These are phyloP conservation scores for Sporopachydermia cereana DNA, from an alignment of 1,139 yeast genomes.

Conservation along the genomic window DNA sequence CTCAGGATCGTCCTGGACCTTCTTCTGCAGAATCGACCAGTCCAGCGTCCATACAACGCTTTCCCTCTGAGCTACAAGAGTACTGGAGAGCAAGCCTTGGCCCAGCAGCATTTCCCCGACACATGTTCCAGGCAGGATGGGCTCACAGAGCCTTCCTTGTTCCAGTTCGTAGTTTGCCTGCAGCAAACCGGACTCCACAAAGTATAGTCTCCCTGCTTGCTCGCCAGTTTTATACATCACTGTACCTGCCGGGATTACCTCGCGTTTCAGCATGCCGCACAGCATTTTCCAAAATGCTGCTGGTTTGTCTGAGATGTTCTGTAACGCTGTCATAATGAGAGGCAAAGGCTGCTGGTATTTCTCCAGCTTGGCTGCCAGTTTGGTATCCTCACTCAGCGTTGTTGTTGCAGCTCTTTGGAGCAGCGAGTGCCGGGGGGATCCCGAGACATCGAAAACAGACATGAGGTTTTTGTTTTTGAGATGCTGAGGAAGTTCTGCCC, in stretches of 20 bases:
- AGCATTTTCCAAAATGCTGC: conserved; percentile 56
- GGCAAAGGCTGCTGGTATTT: conserved; percentile 50
- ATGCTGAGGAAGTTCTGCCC: neutral
- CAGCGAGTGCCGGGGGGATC: conserved; percentile 56
- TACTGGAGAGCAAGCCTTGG: conserved; percentile 17
- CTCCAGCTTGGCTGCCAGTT: conserved; percentile 19
- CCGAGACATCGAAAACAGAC: conserved; percentile 18
- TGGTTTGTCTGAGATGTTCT: conserved; percentile 48
- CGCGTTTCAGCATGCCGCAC: conserved; percentile 40
- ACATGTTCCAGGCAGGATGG: conserved; percentile 80
- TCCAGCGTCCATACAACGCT: conserved; percentile 66
- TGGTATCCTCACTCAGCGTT: conserved; percentile 31
- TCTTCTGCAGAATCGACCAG: conserved; percentile 30
- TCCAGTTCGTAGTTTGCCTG: conserved; percentile 45
- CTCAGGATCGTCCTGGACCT: conserved; percentile 26
- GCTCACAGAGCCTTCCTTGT: conserved; percentile 54
- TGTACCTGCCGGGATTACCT: conserved; percentile 37
- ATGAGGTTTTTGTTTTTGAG: conserved; percentile 7
- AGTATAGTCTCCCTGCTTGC: conserved; percentile 34
- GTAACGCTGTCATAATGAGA: conserved; percentile 56
- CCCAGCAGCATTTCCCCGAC: conserved; percentile 58
- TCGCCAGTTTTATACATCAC: conserved; percentile 17
- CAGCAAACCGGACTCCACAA: conserved; percentile 69
- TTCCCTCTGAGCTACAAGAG: conserved; percentile 33
- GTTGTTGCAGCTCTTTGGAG: conserved; percentile 52